Percentiles rank a stretch among this genome's conserved stretches.
Conservation (phyloP, 31 red algal species). For the Asparagopsis taxiformis region DNA sequence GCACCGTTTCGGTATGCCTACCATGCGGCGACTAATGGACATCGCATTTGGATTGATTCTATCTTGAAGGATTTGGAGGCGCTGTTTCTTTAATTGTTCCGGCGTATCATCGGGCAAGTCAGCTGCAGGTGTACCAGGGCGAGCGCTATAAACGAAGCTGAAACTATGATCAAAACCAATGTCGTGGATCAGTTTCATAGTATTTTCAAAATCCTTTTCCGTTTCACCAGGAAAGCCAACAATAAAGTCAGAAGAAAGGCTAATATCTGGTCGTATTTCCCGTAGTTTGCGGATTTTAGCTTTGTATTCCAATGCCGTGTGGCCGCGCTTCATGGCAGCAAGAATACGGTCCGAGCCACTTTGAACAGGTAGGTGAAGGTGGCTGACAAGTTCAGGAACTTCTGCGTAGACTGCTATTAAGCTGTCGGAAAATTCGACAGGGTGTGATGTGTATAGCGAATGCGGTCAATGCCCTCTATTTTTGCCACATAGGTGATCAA, state of each 20-base stretch:
- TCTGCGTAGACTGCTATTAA: conserved; percentile 20
- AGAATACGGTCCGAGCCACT: conserved; percentile 33
- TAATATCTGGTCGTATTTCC: background rate
- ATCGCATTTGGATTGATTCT: no score
- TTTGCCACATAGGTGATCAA: conserved; percentile 42
- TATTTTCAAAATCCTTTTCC: conserved; percentile 39
- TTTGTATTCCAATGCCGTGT: conserved; percentile 33
- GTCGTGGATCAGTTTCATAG: conserved; percentile 24
- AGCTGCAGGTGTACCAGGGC: conserved; percentile 30
- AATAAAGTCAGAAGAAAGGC: conserved; percentile 54
- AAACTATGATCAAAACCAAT: conserved; percentile 45
- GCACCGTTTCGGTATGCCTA: no score
- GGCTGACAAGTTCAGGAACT: conserved; percentile 22
- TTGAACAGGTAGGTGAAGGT: conserved; percentile 74
- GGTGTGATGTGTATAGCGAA: conserved; percentile 81
- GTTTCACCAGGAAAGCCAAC: conserved; percentile 73
- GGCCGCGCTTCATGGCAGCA: conserved; percentile 50
- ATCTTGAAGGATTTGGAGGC: no score
- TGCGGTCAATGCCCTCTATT: conserved; percentile 29
- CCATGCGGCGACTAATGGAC: no score
- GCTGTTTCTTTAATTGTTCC: no score
- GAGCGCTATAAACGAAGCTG: conserved; percentile 54
- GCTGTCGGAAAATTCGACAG: conserved; percentile 75
- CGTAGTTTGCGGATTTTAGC: conserved; percentile 11
- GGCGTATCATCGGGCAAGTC: background rate